Conservation (phyloP, 2,329 filamentous ascomycete species). For the Monosporascus sp. region DNA sequence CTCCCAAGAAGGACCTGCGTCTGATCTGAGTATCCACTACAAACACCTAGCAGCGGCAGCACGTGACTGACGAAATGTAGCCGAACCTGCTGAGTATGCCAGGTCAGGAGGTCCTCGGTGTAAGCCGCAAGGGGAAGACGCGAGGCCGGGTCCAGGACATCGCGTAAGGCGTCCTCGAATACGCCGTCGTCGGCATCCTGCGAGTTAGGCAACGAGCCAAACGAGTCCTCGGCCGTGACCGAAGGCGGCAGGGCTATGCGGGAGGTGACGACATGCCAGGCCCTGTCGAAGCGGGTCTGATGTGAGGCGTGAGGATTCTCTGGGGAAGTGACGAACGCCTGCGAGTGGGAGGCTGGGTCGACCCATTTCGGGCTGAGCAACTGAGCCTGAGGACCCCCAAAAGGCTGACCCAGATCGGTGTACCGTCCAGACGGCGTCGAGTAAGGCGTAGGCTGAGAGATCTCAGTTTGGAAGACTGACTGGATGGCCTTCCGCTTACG, state of each 20-base stretch:
- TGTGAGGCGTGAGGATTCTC: constrained; percentile 33
- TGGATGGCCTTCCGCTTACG: constrained; percentile 46
- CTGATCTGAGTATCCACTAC: constrained; percentile 36
- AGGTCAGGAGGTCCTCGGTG: constrained; percentile 52
- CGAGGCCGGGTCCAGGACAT: constrained; percentile 43
- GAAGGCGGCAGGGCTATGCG: constrained; percentile 51
- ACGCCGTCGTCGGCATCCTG: constrained; percentile 32
- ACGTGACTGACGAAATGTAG: constrained; percentile 57
- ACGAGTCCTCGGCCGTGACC: constrained; percentile 48
- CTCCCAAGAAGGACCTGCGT: constrained; percentile 44
- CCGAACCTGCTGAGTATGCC: constrained; percentile 57
- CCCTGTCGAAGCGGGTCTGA: constrained; percentile 54
- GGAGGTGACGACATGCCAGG: constrained; percentile 58
- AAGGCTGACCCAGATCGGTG: constrained; percentile 37
- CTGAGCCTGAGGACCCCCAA: constrained; percentile 34
- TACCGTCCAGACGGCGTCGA: constrained; percentile 33
- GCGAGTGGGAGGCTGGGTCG: constrained; percentile 14
- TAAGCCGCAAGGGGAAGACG: constrained; percentile 44
- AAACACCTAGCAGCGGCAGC: constrained; percentile 47
- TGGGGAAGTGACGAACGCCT: constrained; percentile 9
- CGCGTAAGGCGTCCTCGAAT: constrained; percentile 48
- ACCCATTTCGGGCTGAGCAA: constrained; percentile 15
- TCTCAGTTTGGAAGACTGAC: constrained; percentile 50
- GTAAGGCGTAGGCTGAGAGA: constrained; percentile 43
- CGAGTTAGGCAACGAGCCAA: constrained; percentile 40